These are phyloP conservation scores for Aureobasidium lini DNA, from an alignment of 2,329 filamentous ascomycete genomes.

Conservation along the genomic window DNA sequence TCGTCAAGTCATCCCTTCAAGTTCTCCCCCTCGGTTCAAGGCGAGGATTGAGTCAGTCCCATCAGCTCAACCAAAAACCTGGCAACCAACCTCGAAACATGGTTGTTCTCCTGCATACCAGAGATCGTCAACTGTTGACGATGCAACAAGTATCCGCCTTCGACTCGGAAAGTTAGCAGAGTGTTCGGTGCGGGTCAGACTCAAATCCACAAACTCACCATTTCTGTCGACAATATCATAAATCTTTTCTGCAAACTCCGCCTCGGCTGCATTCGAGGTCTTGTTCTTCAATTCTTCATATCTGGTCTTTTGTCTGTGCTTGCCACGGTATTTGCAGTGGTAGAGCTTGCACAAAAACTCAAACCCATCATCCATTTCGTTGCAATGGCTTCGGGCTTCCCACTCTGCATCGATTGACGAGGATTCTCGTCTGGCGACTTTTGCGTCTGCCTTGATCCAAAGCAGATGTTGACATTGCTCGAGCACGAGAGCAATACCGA, in stretches of 20 bases:
- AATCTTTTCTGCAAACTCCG: conserved; percentile 15
- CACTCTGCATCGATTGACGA: conserved; percentile 23
- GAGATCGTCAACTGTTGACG: conserved; percentile 33
- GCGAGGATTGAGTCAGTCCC: not conserved
- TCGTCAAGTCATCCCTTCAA: not conserved
- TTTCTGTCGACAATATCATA: conserved; percentile 37
- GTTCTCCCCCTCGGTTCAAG: not conserved
- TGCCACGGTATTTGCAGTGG: conserved; percentile 41
- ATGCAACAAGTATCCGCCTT: conserved; percentile 33
- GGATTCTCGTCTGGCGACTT: conserved; percentile 25
- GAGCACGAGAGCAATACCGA: conserved; percentile 41
- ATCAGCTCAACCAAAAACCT: conserved; percentile 35
- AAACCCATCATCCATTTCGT: conserved; percentile 39
- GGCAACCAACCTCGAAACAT: conserved; percentile 37
- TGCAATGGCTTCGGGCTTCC: conserved; percentile 33
- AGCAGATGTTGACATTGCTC: conserved; percentile 42
- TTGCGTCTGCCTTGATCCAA: conserved; percentile 35
- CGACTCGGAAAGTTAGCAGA: conserved; percentile 5
- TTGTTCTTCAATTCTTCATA: conserved; percentile 9
- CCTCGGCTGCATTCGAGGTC: not conserved
- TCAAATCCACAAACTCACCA: conserved; percentile 26
- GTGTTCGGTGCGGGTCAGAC: not conserved
- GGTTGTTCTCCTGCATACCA: conserved; percentile 31
- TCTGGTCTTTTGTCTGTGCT: conserved; percentile 16
- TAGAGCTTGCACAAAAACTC: conserved; percentile 39